Evolutionary conservation across 495 filamentous ascomycete species (phyloP).

Genomic region (Penicillium verhagenii): DNA sequence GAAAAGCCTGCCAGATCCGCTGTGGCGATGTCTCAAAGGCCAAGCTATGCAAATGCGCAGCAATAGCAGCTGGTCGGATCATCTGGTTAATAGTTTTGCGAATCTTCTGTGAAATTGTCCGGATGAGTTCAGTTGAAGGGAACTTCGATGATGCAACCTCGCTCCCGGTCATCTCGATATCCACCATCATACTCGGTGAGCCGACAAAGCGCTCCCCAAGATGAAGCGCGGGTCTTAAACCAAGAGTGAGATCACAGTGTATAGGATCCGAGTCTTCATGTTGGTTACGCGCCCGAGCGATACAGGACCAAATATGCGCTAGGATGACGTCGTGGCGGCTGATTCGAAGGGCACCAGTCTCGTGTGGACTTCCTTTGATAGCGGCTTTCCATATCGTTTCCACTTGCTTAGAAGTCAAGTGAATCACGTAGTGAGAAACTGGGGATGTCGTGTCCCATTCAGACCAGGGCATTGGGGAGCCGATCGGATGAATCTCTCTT

Average conservation of each 20-base stretch:
- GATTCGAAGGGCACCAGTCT: conserved; percentile 5
- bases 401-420: conserved; percentile 21
- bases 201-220: conserved; percentile 26
- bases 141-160: conserved; percentile 9
- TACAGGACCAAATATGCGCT: conserved; percentile 31
- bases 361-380: not conserved
- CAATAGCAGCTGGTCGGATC: conserved; percentile 14
- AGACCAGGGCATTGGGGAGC: conserved; percentile 25
- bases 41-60: conserved; percentile 25
- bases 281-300: conserved; percentile 26
- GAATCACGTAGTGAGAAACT: conserved; percentile 23
- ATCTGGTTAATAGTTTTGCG: conserved; percentile 26
- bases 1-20: conserved; percentile 35
- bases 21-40: conserved; percentile 32
- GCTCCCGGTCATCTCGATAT: conserved; percentile 22
- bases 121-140: not conserved
- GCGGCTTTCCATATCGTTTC: conserved; percentile 14
- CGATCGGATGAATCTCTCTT: conserved; percentile 10
- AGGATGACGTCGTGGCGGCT: conserved; percentile 34
- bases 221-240: conserved; percentile 14
- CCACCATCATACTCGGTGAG: conserved; percentile 24
- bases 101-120: conserved; percentile 15
- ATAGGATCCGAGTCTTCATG: conserved; percentile 14
- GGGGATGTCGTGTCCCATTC: conserved; percentile 24
- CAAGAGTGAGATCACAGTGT: conserved; percentile 25